Conservation (phyloP, 2,329 filamentous ascomycete genomes). For the Paecilomyces sp. region DNA sequence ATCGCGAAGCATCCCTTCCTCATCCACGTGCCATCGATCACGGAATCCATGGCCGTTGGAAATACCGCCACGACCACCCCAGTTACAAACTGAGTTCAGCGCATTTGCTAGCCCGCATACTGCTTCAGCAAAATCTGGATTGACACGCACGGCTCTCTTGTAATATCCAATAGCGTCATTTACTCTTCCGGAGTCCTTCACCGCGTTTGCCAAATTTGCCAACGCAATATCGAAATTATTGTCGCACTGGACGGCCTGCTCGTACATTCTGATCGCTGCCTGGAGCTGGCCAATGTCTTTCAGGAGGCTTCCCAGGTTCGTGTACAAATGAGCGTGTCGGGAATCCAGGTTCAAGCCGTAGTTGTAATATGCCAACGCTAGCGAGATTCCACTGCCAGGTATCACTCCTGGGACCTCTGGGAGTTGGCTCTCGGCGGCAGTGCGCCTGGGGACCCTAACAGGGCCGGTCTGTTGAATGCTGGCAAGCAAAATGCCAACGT, state of each 20-base stretch:
- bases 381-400: constrained; percentile 76
- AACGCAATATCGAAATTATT: constrained; percentile 94
- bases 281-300: constrained; percentile 94
- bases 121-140: constrained; percentile 91
- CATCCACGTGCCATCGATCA: constrained; percentile 91
- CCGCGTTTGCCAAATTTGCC: constrained; percentile 92
- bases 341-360: constrained; percentile 83
- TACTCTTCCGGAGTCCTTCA: constrained; percentile 91
- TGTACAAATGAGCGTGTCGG: constrained; percentile 91
- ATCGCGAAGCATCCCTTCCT: constrained; percentile 74
- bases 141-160: constrained; percentile 80
- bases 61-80: constrained; percentile 82
- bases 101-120: constrained; percentile 94
- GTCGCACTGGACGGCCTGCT: constrained; percentile 86
- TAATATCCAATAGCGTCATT: constrained; percentile 91
- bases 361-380: constrained; percentile 90
- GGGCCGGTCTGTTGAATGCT: constrained; percentile 69
- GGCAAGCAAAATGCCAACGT: constrained; percentile 93
- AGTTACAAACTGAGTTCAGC: constrained; percentile 92
- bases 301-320: constrained; percentile 86
- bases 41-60: constrained; percentile 63
- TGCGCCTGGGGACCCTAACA: constrained; percentile 23
- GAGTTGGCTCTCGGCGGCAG: constrained; percentile 31
- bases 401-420: constrained; percentile 66
- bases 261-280: constrained; percentile 93